Evolutionary conservation across 2,329 filamentous ascomycete genomes (phyloP).

Genomic region (Botryotinia calthae): DNA sequence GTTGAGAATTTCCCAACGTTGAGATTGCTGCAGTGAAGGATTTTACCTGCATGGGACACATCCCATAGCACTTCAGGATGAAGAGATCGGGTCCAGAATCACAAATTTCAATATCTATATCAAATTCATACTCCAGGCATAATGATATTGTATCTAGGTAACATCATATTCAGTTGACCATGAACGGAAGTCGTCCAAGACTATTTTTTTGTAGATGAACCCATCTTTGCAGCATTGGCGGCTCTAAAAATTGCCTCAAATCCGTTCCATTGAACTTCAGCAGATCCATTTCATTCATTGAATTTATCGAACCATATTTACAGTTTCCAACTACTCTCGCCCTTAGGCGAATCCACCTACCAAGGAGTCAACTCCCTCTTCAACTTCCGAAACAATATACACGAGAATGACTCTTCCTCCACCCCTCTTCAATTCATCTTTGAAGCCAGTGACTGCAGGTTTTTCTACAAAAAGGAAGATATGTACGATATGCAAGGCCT

Average conservation of each 20-base stretch:
- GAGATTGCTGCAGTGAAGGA: too few relatives aligned
- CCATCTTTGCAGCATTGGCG: neutral
- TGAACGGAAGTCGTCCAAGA: neutral
- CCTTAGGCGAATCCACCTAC: slow-evolving; percentile 17
- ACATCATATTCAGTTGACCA: neutral
- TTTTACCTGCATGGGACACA: too few relatives aligned
- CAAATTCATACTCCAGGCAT: neutral
- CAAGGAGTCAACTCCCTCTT: slow-evolving; percentile 34
- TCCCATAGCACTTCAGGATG: too few relatives aligned
- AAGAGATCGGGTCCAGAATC: too few relatives aligned
- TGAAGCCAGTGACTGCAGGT: slow-evolving; percentile 57
- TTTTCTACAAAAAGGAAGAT: slow-evolving; percentile 57
- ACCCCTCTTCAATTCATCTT: slow-evolving; percentile 58
- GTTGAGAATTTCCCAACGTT: too few relatives aligned
- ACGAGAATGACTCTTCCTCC: slow-evolving; percentile 36
- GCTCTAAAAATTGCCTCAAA: slow-evolving; percentile 35
- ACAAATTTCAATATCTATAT: neutral
- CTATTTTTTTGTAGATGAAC: slow-evolving; percentile 13
- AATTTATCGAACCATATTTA: slow-evolving; percentile 31
- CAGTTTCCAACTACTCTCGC: slow-evolving; percentile 31
- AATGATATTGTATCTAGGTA: neutral
- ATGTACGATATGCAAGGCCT: slow-evolving; percentile 47
- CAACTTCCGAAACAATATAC: slow-evolving; percentile 44
- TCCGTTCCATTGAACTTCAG: slow-evolving; percentile 30
- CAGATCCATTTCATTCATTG: slow-evolving; percentile 23